phyloP scores from a whole-genome alignment of 1,284 basidiomycete genomes.

The Tylopilus sp. region DNA sequence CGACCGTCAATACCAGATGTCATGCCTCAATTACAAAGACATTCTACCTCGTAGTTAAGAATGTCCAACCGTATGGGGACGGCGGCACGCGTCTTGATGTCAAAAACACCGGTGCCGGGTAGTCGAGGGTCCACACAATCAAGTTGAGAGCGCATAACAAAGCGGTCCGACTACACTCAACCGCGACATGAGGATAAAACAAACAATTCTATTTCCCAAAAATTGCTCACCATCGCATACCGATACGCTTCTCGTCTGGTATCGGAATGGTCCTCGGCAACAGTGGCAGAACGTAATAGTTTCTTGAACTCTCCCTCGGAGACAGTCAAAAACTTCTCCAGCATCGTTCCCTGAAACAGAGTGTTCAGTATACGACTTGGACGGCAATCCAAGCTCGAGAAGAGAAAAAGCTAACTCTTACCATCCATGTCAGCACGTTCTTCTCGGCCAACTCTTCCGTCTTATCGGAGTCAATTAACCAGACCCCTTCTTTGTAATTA shows the following conservation, averaged over 20 bases:
- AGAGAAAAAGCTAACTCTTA: conserved; percentile 32
- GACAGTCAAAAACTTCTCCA: conserved; percentile 86
- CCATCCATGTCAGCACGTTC: conserved; percentile 80
- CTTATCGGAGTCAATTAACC: conserved; percentile 75
- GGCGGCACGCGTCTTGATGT: conserved; percentile 92
- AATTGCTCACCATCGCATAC: conserved; percentile 64
- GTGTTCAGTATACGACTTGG: not conserved
- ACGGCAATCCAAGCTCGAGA: not conserved
- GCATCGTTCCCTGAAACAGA: conserved; percentile 64
- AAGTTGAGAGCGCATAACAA: conserved; percentile 93
- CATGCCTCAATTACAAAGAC: not conserved
- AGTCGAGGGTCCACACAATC: conserved; percentile 81
- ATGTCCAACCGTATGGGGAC: conserved; percentile 82
- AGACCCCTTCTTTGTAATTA: conserved; percentile 61
- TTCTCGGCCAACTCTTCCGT: conserved; percentile 47
- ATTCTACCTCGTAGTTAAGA: conserved; percentile 70
- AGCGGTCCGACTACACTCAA: conserved; percentile 53
- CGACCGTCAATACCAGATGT: not conserved
- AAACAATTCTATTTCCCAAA: not conserved
- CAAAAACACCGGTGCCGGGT: conserved; percentile 89
- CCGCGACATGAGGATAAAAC: not conserved
- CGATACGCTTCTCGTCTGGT: conserved; percentile 67
- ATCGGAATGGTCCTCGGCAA: conserved; percentile 37
- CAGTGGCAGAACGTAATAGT: conserved; percentile 48
- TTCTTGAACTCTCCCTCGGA: conserved; percentile 60